Percentiles rank a stretch among this genome's conserved stretches.
Conservation (phyloP, 495 filamentous ascomycete genomes). For the Aspergillus kassunensis region DNA sequence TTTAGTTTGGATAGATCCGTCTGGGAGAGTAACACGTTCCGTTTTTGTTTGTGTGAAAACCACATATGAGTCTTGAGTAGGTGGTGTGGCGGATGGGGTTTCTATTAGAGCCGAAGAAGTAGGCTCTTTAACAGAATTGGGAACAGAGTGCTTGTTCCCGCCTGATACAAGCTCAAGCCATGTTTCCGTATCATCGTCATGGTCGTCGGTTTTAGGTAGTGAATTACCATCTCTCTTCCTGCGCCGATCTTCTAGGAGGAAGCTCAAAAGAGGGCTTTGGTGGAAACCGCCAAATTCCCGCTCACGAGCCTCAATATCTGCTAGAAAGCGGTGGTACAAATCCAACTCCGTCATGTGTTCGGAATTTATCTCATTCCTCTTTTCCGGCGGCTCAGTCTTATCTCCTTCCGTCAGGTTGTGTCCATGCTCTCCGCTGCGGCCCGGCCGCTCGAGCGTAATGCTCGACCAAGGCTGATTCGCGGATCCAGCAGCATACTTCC, state of each 20-base stretch:
- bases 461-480: slow-evolving; percentile 24
- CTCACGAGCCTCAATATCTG: slow-evolving; percentile 35
- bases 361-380: slow-evolving; percentile 2
- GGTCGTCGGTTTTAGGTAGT: slow-evolving; percentile 11
- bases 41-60: slow-evolving; percentile 57
- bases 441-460: slow-evolving; percentile 23
- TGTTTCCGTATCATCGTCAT: slow-evolving; percentile 22
- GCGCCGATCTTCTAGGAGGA: slow-evolving; percentile 31
- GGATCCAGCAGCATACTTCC: slow-evolving; percentile 26
- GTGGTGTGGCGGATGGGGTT: background rate
- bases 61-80: slow-evolving; percentile 28
- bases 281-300: slow-evolving; percentile 22
- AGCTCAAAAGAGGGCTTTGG: slow-evolving; percentile 33
- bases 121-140: slow-evolving; percentile 17
- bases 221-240: slow-evolving; percentile 16
- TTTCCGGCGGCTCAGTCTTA: background rate
- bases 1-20: slow-evolving; percentile 59
- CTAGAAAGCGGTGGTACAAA: slow-evolving; percentile 43
- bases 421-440: slow-evolving; percentile 9
- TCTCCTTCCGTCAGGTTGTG: background rate
- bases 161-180: slow-evolving; percentile 33
- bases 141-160: slow-evolving; percentile 28
- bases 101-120: background rate
- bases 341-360: slow-evolving; percentile 38
- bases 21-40: slow-evolving; percentile 47